Percentiles rank a stretch among this genome's conserved stretches.
phyloP scores from a whole-genome alignment of 2,329 filamentous ascomycete genomes.

The Alternaria angustiovoidea region DNA sequence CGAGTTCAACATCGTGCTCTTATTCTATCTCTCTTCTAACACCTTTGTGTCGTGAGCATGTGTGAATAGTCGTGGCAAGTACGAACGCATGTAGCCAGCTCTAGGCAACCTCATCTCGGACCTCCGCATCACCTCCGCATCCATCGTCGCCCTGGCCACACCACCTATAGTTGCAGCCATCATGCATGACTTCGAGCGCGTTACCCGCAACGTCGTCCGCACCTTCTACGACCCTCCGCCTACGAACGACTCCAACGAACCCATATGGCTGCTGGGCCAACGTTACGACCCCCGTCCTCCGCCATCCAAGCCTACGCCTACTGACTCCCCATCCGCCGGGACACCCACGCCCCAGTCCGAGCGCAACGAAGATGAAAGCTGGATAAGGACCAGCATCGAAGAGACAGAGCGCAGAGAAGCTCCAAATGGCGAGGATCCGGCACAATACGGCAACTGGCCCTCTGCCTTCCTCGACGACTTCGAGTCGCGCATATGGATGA shows the following conservation, averaged over 20 bases:
- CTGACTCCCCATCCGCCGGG: slow-evolving; percentile 26
- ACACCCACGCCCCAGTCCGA: slow-evolving; percentile 36
- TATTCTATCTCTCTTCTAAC: neutral
- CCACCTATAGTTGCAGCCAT: slow-evolving; percentile 7
- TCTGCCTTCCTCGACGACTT: slow-evolving; percentile 87
- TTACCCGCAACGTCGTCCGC: slow-evolving; percentile 80
- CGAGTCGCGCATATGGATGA: slow-evolving; percentile 94
- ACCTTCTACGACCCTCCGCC: slow-evolving; percentile 93
- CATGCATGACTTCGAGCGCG: slow-evolving; percentile 78
- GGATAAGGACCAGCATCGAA: slow-evolving; percentile 74
- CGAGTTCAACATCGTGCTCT: neutral
- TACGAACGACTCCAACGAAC: slow-evolving; percentile 74
- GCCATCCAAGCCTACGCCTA: slow-evolving; percentile 32
- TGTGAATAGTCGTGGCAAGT: slow-evolving; percentile 1
- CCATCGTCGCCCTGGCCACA: slow-evolving; percentile 14
- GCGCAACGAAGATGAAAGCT: slow-evolving; percentile 50
- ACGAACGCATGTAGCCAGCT: slow-evolving; percentile 24
- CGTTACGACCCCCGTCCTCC: slow-evolving; percentile 59
- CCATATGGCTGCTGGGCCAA: slow-evolving; percentile 84
- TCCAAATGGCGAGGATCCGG: slow-evolving; percentile 45
- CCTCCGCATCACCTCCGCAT: slow-evolving; percentile 27
- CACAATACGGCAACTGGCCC: slow-evolving; percentile 74
- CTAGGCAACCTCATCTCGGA: slow-evolving; percentile 19
- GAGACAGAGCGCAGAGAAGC: slow-evolving; percentile 71
- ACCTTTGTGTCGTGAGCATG: neutral